Conservation (phyloP, 495 filamentous ascomycete species). For the Pyrenopolyporus hunteri region DNA sequence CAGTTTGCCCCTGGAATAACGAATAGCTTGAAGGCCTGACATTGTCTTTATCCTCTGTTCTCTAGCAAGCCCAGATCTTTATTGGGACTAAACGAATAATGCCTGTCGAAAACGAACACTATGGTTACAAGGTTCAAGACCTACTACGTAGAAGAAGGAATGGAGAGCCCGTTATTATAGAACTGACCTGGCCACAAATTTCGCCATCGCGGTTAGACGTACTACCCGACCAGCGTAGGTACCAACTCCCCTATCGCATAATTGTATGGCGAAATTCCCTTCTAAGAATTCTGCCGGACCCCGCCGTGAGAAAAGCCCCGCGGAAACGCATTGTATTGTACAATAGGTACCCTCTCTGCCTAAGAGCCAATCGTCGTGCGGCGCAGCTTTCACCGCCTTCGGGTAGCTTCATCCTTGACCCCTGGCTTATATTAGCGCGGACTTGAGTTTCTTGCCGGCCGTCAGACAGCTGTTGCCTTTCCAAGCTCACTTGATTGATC, state of each 20-base stretch:
- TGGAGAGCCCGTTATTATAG: neutral
- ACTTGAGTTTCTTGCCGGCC: no score
- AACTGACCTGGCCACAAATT: neutral
- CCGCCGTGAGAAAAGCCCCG: conserved; percentile 15
- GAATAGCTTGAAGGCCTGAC: conserved; percentile 80
- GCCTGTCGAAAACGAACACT: no score
- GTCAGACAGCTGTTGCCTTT: no score
- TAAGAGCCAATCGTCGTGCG: conserved; percentile 29
- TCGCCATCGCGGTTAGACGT: conserved; percentile 13
- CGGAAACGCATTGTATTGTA: neutral
- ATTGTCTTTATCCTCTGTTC: conserved; percentile 34
- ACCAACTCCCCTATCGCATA: neutral
- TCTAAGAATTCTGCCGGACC: conserved; percentile 33
- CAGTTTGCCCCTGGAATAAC: conserved; percentile 76
- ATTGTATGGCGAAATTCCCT: conserved; percentile 20
- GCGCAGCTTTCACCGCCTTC: conserved; percentile 29
- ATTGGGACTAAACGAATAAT: no score
- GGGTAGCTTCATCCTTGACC: conserved; percentile 8
- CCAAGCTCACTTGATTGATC: no score
- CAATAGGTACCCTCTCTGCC: neutral
- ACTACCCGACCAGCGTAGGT: no score
- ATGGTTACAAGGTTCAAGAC: no score
- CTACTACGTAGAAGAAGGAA: no score
- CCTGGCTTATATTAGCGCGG: conserved; percentile 3
- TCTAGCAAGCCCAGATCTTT: neutral